A percentile compares a stretch with the other conserved stretches of the same genome.
These are phyloP conservation scores for Neurospora crassa DNA, from an alignment of 2,329 filamentous ascomycete genomes.

Conservation along the genomic window DNA sequence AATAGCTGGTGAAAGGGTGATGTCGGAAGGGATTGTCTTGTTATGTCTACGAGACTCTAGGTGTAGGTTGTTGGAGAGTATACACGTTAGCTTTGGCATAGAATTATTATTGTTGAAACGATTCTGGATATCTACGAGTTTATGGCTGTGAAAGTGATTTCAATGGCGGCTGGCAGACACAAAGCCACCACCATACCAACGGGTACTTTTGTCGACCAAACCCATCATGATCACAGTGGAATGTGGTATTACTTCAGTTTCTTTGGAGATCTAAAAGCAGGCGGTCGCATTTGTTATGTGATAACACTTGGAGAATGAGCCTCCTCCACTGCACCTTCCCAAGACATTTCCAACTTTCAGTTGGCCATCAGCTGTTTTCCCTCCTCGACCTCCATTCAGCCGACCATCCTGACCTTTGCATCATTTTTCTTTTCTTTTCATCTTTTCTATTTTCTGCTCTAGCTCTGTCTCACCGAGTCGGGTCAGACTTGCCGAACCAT, in stretches of 20 bases:
- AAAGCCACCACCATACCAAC: too few species aligned
- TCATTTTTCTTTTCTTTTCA: too few species aligned
- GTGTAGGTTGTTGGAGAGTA: neutral
- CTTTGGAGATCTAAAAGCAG: neutral
- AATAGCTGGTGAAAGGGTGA: neutral
- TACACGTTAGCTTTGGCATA: neutral
- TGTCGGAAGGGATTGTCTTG: neutral
- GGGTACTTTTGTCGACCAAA: neutral
- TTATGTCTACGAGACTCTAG: neutral
- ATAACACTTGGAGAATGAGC: neutral
- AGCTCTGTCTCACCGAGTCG: neutral
- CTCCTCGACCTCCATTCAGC: too few species aligned
- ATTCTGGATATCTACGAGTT: too few species aligned
- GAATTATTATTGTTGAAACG: neutral
- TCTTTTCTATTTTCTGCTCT: too few species aligned
- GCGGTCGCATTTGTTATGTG: neutral
- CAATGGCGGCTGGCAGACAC: too few species aligned
- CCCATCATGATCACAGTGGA: neutral
- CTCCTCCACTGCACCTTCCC: too few species aligned
- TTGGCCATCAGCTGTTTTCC: too few species aligned
- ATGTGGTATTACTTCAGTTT: neutral
- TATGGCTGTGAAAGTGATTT: too few species aligned
- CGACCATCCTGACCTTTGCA: too few species aligned
- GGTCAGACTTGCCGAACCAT: neutral
- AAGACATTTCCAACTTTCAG: too few species aligned